Base-by-base conservation (phyloP, 805 yeast genomes). In the Teunomyces cretensis region DNA sequence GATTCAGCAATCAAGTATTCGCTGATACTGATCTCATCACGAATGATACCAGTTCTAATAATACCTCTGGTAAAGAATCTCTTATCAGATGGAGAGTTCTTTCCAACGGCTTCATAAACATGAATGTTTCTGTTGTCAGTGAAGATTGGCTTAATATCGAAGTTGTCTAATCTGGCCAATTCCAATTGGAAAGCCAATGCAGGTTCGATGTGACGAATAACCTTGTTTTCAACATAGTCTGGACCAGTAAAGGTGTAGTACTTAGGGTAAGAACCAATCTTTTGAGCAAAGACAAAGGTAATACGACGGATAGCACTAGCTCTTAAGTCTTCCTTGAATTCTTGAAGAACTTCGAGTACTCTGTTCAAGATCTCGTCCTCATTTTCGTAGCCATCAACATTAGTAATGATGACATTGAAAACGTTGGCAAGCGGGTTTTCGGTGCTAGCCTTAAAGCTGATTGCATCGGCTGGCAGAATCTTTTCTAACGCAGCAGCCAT, bases 101-200 rank as follows among this genome's bases (percentile, higher is more conserved):
- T 90, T 50, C 97, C 97, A 51, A 86, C 80, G 33, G 97, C 98
- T 74, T 91, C 96, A 61, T 94, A 94, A 43, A 95, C 97, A 62
- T 94, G 99, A 53, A 94, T 88, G 75, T 92, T 91, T 74, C 98
- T 84, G 78, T 94, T 94, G 68, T 91, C 97, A 47, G 97, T 88
- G 74, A 88, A 87, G 44, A 92, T 88, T 42, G 97, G 98, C 65
- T 86, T 89, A 70, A 92, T 88, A 72, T 88, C 84, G 74, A 94
- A 94, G 75, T 94, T 95, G 37, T 96, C 88, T 70, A 94, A 78
- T 72, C 98, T 84, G 59, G 88, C 92, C 52, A 94, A 78, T 72
- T 94, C 99, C 55, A 94, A 79, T 75, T 94, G 99, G 86, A 83
- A 94, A 42, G 99, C 98, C 59, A 92, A 77, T 33, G 98, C 97